Evolutionary conservation across 2,329 filamentous ascomycete species (phyloP).

Genomic region (Orbilia ellipsospora): DNA sequence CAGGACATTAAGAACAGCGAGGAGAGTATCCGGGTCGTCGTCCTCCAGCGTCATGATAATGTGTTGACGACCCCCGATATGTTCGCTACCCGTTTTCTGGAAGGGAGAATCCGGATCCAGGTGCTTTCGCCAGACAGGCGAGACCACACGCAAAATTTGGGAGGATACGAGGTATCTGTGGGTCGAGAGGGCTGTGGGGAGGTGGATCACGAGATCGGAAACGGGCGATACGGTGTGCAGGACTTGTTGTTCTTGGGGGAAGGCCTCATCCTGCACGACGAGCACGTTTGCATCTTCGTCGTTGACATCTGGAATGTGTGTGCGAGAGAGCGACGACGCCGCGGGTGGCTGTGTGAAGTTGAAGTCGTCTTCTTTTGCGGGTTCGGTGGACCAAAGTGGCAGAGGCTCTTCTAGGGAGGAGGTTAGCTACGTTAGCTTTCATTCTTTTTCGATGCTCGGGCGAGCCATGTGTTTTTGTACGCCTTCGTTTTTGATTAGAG

Average conservation of each 20-base stretch:
- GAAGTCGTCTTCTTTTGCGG: conserved; percentile 11
- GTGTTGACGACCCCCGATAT: conserved; percentile 15
- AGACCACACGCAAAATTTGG: conserved; percentile 45
- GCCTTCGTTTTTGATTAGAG: conserved; percentile 1
- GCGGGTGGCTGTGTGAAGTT: conserved; percentile 31
- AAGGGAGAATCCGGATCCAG: conserved; percentile 37
- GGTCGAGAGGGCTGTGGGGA: background rate
- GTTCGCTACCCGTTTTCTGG: conserved; percentile 5
- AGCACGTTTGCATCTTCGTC: background rate
- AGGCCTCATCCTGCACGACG: background rate
- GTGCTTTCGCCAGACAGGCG: conserved; percentile 38
- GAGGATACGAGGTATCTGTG: conserved; percentile 49
- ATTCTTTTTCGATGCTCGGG: conserved; percentile 5
- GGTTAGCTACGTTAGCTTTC: background rate
- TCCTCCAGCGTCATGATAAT: conserved; percentile 37
- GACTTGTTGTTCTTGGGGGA: background rate
- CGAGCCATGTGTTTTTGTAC: background rate
- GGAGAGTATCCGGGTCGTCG: conserved; percentile 43
- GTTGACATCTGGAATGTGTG: background rate
- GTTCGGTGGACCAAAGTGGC: conserved; percentile 28
- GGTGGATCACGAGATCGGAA: conserved; percentile 44
- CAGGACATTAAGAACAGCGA: conserved; percentile 31
- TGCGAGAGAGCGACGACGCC: background rate
- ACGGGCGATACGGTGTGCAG: conserved; percentile 38
- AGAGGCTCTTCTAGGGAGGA: conserved; percentile 28